A percentile compares a stretch with the other conserved stretches of the same genome.
phyloP scores from a whole-genome alignment of 2,329 filamentous ascomycete species.

The Paraphoma sp. region DNA sequence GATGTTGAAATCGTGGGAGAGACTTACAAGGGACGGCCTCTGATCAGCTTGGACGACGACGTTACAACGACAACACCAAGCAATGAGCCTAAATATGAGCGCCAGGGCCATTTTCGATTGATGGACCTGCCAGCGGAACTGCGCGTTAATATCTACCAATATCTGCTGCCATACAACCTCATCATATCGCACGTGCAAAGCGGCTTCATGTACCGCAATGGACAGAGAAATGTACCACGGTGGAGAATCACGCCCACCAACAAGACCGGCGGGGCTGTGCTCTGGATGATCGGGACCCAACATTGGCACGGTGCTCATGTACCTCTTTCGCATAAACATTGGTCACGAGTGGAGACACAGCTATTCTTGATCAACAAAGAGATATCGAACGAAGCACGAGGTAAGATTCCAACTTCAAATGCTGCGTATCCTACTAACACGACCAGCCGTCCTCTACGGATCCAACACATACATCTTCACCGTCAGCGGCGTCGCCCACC shows the following conservation, averaged over 20 bases:
- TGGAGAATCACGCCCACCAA: neutral
- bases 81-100: neutral
- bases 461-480: conserved; percentile 26
- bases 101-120: conserved; percentile 13
- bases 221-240: too few species aligned
- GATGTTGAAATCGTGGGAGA: conserved; percentile 4
- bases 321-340: neutral
- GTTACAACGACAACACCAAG: neutral
- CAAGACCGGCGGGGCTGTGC: neutral
- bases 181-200: neutral
- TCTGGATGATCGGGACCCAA: neutral
- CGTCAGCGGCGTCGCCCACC: conserved; percentile 10
- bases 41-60: neutral
- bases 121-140: conserved; percentile 23
- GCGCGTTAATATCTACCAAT: conserved; percentile 18
- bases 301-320: neutral
- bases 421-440: neutral
- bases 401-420: conserved; percentile 3
- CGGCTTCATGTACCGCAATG: neutral
- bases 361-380: conserved; percentile 24
- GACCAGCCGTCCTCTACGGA: conserved; percentile 25
- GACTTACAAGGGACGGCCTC: conserved; percentile 1
- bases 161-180: conserved; percentile 14
- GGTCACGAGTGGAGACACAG: conserved; percentile 1
- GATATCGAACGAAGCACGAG: conserved; percentile 21